Conservation (phyloP, 2,329 filamentous ascomycete species). For the Scedosporium boydii region DNA sequence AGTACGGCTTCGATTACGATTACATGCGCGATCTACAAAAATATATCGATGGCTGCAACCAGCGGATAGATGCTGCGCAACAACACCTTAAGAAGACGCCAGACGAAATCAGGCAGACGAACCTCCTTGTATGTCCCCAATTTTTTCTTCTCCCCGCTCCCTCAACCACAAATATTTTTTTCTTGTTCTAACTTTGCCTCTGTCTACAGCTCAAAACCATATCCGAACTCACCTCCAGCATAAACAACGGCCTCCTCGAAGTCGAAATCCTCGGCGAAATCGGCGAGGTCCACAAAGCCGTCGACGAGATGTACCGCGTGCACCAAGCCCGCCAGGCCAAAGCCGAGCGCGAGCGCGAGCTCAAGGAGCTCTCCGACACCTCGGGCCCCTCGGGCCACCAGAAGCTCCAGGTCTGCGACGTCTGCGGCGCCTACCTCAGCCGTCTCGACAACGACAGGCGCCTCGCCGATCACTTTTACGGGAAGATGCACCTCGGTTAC, state of each 20-base stretch:
- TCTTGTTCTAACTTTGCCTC: slow-evolving; percentile 8
- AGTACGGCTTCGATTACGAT: slow-evolving; percentile 89
- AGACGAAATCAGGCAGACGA: slow-evolving; percentile 94
- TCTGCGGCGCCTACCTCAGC: slow-evolving; percentile 90
- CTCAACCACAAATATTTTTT: rapidly evolving
- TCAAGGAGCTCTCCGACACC: slow-evolving; percentile 86
- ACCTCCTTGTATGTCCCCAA: slow-evolving; percentile 50
- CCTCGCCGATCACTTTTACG: slow-evolving; percentile 94
- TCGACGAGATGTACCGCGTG: slow-evolving; percentile 82
- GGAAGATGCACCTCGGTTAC: slow-evolving; percentile 98
- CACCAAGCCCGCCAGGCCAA: slow-evolving; percentile 73
- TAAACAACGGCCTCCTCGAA: slow-evolving; percentile 76
- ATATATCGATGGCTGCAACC: slow-evolving; percentile 94
- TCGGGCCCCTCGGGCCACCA: slow-evolving; percentile 90
- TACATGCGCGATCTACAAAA: slow-evolving; percentile 94
- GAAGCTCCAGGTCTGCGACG: slow-evolving; percentile 97
- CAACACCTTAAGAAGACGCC: slow-evolving; percentile 90
- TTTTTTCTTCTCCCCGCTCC: not conserved
- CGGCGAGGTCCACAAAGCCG: slow-evolving; percentile 68
- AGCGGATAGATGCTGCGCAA: slow-evolving; percentile 84
- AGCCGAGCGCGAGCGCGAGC: slow-evolving; percentile 73
- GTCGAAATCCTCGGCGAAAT: slow-evolving; percentile 77
- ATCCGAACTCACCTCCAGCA: slow-evolving; percentile 65
- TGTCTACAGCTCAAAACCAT: slow-evolving; percentile 61
- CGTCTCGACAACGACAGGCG: slow-evolving; percentile 89